Base-by-base conservation (phyloP, 179 eudicot genomes). In the Vitellaria paradoxa region DNA sequence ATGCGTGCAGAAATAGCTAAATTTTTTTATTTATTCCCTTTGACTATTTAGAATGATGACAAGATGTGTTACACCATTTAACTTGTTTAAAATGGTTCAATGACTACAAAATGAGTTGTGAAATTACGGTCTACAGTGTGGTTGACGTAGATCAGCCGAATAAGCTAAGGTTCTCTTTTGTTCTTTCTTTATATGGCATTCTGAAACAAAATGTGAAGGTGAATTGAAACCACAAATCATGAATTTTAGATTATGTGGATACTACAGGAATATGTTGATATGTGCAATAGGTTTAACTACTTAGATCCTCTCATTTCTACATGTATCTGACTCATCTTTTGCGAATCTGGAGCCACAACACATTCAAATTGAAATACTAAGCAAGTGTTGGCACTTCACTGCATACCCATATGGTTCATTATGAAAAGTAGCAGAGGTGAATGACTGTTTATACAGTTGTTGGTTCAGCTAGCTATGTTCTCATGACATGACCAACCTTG, bases 161-260 rank as follows among this genome's bases (percentile, higher is more conserved):
- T 23, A 9, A 45, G 55, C 67, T 60, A 42, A 59, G 65, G 60
- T 46, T 45, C 56, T 72, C 64, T 72, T 45, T 60, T 73, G 40
- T 15, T 63, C 2, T 9, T 62, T 70, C 17, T 26, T 13, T 70
- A 50, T 17, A n/a, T 68, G 11, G 12, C 24, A 12, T 70, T 21
- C 23, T 52, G 73, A 72, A 20, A 21, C n/a, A 55, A 5, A 37
- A 12, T 7, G 30, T 23, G 56, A 64, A 15, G 20, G 55, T 30
- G 37, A 30, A 37, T 60, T 46, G 7, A 49, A 57, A 17, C 23
- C 20, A 14, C 45, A 20, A 23, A 47, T 74, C 42, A 15, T 30
- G 17, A 23, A 60, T 21, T 9, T 30, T 8, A 37, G 37, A 37
- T 0, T 30, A 30, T 30, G 37, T 30, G 50, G 21, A 9, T 66